Conservation (phyloP, 1,139 yeast genomes). For the Hansenula sp. region DNA sequence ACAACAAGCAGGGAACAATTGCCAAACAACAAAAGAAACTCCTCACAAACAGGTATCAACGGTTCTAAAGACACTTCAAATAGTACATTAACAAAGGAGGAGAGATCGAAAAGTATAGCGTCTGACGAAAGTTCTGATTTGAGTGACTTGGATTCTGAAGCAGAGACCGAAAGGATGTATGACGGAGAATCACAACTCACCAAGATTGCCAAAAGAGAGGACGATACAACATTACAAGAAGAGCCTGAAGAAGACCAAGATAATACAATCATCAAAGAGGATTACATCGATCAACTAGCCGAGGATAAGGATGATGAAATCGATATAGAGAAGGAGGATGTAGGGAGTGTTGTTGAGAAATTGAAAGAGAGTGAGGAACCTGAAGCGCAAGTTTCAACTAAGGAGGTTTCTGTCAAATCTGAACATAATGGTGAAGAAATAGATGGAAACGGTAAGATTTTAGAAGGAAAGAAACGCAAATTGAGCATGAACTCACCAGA, state of each 20-base stretch:
- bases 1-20: neutral
- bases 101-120: slow-evolving; percentile 11
- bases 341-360: slow-evolving; percentile 14
- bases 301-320: slow-evolving; percentile 13
- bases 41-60: neutral
- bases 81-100: neutral
- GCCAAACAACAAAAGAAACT: neutral
- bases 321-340: slow-evolving; percentile 11
- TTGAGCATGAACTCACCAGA: slow-evolving; percentile 3
- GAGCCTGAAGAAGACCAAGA: slow-evolving; percentile 4
- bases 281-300: slow-evolving; percentile 14
- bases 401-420: too few relatives aligned
- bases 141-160: slow-evolving; percentile 68
- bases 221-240: slow-evolving; percentile 8
- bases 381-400: slow-evolving; percentile 9
- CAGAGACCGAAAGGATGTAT: slow-evolving; percentile 78
- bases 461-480: slow-evolving; percentile 11
- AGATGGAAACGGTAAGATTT: slow-evolving; percentile 2
- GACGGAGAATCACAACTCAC: slow-evolving; percentile 36
- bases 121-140: slow-evolving; percentile 42
- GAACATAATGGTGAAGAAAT: slow-evolving; percentile 5
- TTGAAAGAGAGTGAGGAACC: slow-evolving; percentile 12
- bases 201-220: slow-evolving; percentile 29
- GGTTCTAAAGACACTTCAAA: too few relatives aligned
- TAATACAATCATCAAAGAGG: slow-evolving; percentile 20